Base-by-base conservation (phyloP, 2,329 filamentous ascomycete genomes). In the Sclerotinia trifoliorum region DNA sequence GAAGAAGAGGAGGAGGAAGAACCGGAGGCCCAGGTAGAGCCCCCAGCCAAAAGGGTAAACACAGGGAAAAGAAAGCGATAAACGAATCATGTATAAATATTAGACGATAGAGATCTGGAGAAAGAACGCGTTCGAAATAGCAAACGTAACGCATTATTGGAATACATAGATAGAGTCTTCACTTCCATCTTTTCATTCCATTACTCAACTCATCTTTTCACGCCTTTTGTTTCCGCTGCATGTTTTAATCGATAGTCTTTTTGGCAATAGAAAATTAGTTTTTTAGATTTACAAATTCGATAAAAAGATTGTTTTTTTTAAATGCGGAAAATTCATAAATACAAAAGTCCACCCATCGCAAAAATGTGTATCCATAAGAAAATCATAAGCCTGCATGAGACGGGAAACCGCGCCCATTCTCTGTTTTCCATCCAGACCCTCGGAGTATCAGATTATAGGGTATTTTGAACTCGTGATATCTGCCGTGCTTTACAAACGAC, bases 401-500 rank as follows among this genome's bases (percentile, higher is more conserved):
- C 24, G 26, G 19, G 17, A 44, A 17, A 19, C 26, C 19, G 48
- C 35, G 21, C 21, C 21, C 58, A 49, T 35, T 61, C 26, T 49
- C 46, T 10, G n/a, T 42, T 63, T 26, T 7, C 10, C 29, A 39
- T 42, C n/a, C 8, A 15, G 17, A 51, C 44, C 32, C n/a, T 11
- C 39, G n/a, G 39, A 51, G 15, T 26, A 15, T 4, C 48, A 51
- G 35, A 42, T 63, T 35, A 39, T 63, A 51, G 29, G 32, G 32
- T 39, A 51, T 63, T 26, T 26, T n/a, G 19, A 63, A 39, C 46
- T 19, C 15, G 24, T 63, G 46, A 51, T 51, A 63, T 51, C 46
- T 48, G 24, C 5, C 21, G 29, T 44, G 13, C 39, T 24, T 65
- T 32, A 67, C 56, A 67, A 62, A 32, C 35, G 65, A 54, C 65